phyloP scores from a whole-genome alignment of 2,329 filamentous ascomycete species.

The Xylariaceae sp. region DNA sequence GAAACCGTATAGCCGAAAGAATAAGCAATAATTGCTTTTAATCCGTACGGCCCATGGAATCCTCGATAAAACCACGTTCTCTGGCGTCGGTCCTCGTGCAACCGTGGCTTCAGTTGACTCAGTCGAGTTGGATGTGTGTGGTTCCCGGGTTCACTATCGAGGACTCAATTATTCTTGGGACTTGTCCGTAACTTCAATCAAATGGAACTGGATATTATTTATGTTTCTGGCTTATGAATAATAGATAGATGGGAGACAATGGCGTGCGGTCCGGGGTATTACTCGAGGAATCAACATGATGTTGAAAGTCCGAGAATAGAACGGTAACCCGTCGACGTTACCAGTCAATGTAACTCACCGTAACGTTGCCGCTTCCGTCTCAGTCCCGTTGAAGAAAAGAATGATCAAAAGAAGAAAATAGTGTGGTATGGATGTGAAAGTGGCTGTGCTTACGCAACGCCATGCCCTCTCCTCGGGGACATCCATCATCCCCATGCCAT shows the following conservation, averaged over 20 bases:
- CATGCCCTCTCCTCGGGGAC: neutral
- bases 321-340: too few species aligned
- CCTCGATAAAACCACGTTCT: conserved; percentile 1
- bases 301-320: too few species aligned
- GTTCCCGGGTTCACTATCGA: neutral
- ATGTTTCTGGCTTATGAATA: too few species aligned
- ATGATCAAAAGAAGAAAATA: neutral
- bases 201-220: too few species aligned
- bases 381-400: too few species aligned
- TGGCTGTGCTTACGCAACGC: neutral
- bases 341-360: neutral
- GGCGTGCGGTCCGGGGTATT: too few species aligned
- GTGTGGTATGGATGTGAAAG: neutral
- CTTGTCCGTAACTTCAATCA: neutral
- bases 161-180: neutral
- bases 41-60: too few species aligned
- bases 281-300: too few species aligned
- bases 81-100: conserved; percentile 1
- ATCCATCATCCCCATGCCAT: neutral
- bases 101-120: conserved; percentile 5
- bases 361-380: neutral
- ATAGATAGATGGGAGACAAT: too few species aligned
- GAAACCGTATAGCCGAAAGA: neutral
- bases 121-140: neutral
- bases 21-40: neutral